These are phyloP conservation scores for Trichophyton rubrum DNA, from an alignment of 2,329 filamentous ascomycete species.

Conservation along the genomic window DNA sequence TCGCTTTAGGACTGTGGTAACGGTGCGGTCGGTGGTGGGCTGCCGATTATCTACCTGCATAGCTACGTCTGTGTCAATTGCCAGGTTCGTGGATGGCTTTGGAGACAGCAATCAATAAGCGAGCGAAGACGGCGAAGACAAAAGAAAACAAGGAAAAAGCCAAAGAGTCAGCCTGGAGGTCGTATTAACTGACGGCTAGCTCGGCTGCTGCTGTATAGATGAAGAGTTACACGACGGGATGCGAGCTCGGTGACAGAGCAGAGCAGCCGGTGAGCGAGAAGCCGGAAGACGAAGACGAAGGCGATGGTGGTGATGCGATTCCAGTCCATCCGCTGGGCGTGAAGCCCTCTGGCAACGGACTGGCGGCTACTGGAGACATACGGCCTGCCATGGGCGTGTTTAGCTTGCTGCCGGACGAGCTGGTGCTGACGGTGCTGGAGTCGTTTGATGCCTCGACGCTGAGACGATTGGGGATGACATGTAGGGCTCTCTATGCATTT, in stretches of 20 bases:
- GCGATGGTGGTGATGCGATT: slow-evolving; percentile 36
- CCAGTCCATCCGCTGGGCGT: slow-evolving; percentile 70
- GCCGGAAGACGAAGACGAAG: not conserved
- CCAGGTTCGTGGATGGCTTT: too few species aligned
- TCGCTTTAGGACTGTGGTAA: too few species aligned
- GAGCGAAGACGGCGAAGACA: too few species aligned
- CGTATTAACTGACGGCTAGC: not conserved
- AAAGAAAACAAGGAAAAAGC: too few species aligned
- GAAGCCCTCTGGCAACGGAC: slow-evolving; percentile 75
- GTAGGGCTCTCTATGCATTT: slow-evolving; percentile 77
- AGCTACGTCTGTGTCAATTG: too few species aligned
- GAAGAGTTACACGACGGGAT: not conserved
- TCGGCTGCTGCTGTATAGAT: not conserved
- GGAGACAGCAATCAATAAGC: too few species aligned
- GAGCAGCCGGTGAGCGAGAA: not conserved
- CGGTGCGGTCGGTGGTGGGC: too few species aligned
- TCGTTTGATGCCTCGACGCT: slow-evolving; percentile 54
- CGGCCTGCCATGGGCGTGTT: slow-evolving; percentile 55
- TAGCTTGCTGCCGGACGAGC: slow-evolving; percentile 62
- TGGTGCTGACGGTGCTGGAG: slow-evolving; percentile 64
- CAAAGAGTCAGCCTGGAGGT: not conserved
- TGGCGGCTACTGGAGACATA: slow-evolving; percentile 54
- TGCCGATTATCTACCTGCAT: too few species aligned
- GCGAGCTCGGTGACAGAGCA: not conserved
- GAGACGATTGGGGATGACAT: slow-evolving; percentile 58